These are phyloP conservation scores for Tetraselmis striata DNA, from an alignment of 139 green algal species.

Conservation along the genomic window DNA sequence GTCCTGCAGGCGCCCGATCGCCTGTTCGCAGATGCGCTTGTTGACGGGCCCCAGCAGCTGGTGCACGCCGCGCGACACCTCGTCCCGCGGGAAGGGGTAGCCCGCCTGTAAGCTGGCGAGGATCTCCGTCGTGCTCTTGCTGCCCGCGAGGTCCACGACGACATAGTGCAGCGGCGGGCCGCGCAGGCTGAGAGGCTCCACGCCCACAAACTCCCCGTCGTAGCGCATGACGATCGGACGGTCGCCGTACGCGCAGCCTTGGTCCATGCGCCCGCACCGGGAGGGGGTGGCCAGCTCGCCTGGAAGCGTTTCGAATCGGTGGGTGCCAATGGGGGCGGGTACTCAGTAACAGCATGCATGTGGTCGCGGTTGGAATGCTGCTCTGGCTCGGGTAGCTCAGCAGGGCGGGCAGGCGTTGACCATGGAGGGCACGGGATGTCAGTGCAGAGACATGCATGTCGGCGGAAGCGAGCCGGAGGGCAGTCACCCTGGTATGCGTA, in stretches of 20 bases:
- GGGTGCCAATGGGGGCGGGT: too few relatives aligned
- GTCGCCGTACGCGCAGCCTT: slow-evolving; percentile 58
- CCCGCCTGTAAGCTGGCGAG: slow-evolving; percentile 48
- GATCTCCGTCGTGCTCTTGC: slow-evolving; percentile 66
- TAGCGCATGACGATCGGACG: slow-evolving; percentile 55
- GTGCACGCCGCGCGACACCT: slow-evolving; percentile 27
- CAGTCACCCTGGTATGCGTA: slow-evolving; percentile 40
- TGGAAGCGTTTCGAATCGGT: too few relatives aligned
- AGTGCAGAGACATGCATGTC: too few relatives aligned
- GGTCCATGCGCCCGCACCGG: slow-evolving; percentile 59
- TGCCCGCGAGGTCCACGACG: slow-evolving; percentile 35
- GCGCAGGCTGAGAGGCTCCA: slow-evolving; percentile 17
- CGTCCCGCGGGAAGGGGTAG: slow-evolving; percentile 29
- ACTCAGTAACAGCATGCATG: too few relatives aligned
- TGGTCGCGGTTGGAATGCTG: too few relatives aligned
- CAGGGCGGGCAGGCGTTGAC: too few relatives aligned
- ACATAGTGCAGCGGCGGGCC: slow-evolving; percentile 30
- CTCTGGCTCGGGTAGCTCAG: too few relatives aligned
- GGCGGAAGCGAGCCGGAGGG: too few relatives aligned
- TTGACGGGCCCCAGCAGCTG: slow-evolving; percentile 49
- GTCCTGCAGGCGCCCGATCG: slow-evolving; percentile 30
- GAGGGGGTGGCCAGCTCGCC: slow-evolving; percentile 60
- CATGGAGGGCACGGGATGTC: too few relatives aligned
- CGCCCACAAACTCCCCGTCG: slow-evolving; percentile 43
- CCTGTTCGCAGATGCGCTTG: slow-evolving; percentile 21